These are phyloP conservation scores for Agaricus bisporus DNA, from an alignment of 768 basidiomycete genomes.

Conservation along the genomic window DNA sequence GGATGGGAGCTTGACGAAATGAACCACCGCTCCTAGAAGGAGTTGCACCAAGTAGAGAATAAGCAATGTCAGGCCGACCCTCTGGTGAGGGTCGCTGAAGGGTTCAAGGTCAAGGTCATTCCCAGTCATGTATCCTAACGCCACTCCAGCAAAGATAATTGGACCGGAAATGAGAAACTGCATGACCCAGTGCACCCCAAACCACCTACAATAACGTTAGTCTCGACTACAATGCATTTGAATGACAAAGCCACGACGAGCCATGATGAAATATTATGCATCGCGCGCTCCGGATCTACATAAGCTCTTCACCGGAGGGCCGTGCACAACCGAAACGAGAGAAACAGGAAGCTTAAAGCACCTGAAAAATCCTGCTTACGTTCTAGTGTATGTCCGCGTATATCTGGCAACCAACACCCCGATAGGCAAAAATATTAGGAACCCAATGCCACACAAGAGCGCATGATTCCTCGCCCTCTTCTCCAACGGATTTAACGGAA, in stretches of 20 bases:
- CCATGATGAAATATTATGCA: not conserved
- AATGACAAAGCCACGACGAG: not conserved
- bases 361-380: constrained; percentile 23
- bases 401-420: constrained; percentile 54
- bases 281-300: too few relatives aligned
- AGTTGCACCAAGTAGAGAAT: constrained; percentile 49
- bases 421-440: constrained; percentile 50
- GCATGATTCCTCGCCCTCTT: constrained; percentile 40
- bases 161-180: constrained; percentile 47
- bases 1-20: constrained; percentile 41
- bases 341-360: not conserved
- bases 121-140: constrained; percentile 33
- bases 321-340: too few relatives aligned
- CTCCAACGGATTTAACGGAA: constrained; percentile 21
- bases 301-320: too few relatives aligned
- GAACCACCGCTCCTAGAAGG: constrained; percentile 41
- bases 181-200: constrained; percentile 40
- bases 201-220: constrained; percentile 32
- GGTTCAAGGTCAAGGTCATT: constrained; percentile 22
- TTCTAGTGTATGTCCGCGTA: constrained; percentile 41
- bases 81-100: constrained; percentile 42
- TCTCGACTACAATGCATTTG: not conserved
- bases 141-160: constrained; percentile 46
- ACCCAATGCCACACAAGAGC: constrained; percentile 43
- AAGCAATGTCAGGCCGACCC: constrained; percentile 45